These are phyloP conservation scores for Backusella psychrophila DNA, from an alignment of 192 early-diverging fungal species.

Conservation along the genomic window DNA sequence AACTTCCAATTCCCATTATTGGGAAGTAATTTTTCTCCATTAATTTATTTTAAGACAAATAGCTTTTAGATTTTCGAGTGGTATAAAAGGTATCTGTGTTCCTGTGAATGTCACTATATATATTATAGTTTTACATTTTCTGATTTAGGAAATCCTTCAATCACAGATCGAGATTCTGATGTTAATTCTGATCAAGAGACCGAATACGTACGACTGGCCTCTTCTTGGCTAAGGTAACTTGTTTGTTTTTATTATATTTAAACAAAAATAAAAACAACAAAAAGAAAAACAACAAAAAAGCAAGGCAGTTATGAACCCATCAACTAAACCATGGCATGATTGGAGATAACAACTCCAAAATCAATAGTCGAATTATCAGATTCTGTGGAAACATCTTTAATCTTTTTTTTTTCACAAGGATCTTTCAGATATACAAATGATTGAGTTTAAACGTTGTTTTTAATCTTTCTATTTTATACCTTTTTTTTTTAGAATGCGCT, in stretches of 20 bases:
- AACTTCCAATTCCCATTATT: not conserved
- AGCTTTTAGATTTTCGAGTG: not conserved
- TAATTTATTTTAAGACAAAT: not conserved
- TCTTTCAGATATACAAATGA: not conserved
- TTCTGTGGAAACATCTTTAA: not conserved
- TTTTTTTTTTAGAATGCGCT: not conserved
- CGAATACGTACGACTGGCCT: not conserved
- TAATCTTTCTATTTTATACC: not conserved
- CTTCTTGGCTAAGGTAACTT: not conserved
- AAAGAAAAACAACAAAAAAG: not conserved
- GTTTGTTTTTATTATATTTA: not conserved
- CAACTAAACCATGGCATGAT: not conserved
- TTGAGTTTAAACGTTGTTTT: conserved; percentile 6
- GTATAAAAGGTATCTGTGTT: not conserved
- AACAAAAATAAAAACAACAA: not conserved
- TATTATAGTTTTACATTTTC: not conserved
- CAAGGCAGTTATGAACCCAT: not conserved
- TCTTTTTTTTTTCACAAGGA: not conserved
- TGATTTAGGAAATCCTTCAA: not conserved
- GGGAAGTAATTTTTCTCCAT: not conserved
- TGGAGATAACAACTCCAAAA: not conserved
- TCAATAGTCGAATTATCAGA: not conserved
- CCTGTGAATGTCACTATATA: conserved; percentile 1
- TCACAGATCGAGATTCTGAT: not conserved
- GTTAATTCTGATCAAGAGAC: conserved; percentile 2